These are phyloP conservation scores for Parsonsia alboflavescens DNA, from an alignment of 257 asterid species.

Conservation along the genomic window DNA sequence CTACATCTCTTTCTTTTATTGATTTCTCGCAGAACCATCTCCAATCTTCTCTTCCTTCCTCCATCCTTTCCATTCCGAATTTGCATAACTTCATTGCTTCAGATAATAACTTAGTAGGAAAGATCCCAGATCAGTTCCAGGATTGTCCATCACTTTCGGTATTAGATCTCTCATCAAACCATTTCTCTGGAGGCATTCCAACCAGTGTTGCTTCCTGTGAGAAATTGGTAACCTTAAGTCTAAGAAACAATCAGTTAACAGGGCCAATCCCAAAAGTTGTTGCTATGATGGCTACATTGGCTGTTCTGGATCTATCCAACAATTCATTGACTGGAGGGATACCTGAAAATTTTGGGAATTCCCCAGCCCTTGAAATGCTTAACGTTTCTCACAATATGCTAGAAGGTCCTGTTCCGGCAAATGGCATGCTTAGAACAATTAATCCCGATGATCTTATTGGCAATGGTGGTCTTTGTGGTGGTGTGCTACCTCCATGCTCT, in stretches of 20 bases:
- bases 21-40: constrained; percentile 55
- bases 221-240: constrained; percentile 56
- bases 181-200: constrained; percentile 54
- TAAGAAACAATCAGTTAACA: constrained; percentile 39
- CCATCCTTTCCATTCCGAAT: constrained; percentile 46
- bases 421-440: constrained; percentile 60
- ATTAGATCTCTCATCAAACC: constrained; percentile 60
- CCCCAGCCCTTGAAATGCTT: constrained; percentile 65
- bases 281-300: constrained; percentile 53
- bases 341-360: constrained; percentile 64
- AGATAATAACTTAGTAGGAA: constrained; percentile 44
- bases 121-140: constrained; percentile 65
- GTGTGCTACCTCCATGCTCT: constrained; percentile 66
- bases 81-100: constrained; percentile 56
- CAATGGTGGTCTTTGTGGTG: constrained; percentile 63
- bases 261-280: constrained; percentile 56
- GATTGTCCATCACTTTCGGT: constrained; percentile 53
- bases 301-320: constrained; percentile 66
- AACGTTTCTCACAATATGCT: constrained; percentile 61
- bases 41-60: constrained; percentile 58
- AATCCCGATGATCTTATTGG: constrained; percentile 58
- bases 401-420: constrained; percentile 59
- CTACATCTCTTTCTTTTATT: constrained; percentile 57
- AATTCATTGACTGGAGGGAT: constrained; percentile 66
- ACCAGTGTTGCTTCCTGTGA: constrained; percentile 60